phyloP scores from a whole-genome alignment of 2,329 filamentous ascomycete genomes.

The Aspergillus tubingensis region DNA sequence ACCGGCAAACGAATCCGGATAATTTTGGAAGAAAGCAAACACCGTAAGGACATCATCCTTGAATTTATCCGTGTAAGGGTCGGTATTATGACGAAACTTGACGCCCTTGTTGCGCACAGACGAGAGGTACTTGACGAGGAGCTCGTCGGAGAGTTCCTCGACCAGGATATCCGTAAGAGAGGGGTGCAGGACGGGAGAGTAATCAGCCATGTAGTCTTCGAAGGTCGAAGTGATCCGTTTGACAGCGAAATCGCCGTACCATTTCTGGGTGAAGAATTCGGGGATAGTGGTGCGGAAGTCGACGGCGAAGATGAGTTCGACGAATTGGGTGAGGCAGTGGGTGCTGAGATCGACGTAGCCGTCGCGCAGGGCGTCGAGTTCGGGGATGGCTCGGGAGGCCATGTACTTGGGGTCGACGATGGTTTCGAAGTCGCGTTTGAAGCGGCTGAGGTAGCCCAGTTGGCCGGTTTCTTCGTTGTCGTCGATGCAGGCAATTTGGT shows the following conservation, averaged over 20 bases:
- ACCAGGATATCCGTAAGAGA: slow-evolving; percentile 88
- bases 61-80: slow-evolving; percentile 90
- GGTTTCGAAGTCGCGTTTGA: slow-evolving; percentile 78
- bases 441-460: slow-evolving; percentile 80
- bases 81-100: slow-evolving; percentile 75
- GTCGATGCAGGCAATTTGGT: slow-evolving; percentile 97
- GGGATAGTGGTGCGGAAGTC: slow-evolving; percentile 83
- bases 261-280: slow-evolving; percentile 86
- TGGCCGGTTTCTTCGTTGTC: slow-evolving; percentile 76
- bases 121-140: slow-evolving; percentile 81
- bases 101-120: slow-evolving; percentile 85
- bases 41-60: slow-evolving; percentile 88
- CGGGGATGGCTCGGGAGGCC: slow-evolving; percentile 67
- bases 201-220: slow-evolving; percentile 91
- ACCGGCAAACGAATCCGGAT: slow-evolving; percentile 68
- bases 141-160: slow-evolving; percentile 88
- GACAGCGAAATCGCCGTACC: slow-evolving; percentile 86
- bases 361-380: slow-evolving; percentile 76
- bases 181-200: slow-evolving; percentile 78
- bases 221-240: slow-evolving; percentile 93
- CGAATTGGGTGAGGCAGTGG: slow-evolving; percentile 86
- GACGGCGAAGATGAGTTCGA: slow-evolving; percentile 81
- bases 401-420: slow-evolving; percentile 80
- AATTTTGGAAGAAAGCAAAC: slow-evolving; percentile 81
- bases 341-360: slow-evolving; percentile 95